Conservation (phyloP, 176 grass and related monocot genomes). For the Avena insularis region DNA sequence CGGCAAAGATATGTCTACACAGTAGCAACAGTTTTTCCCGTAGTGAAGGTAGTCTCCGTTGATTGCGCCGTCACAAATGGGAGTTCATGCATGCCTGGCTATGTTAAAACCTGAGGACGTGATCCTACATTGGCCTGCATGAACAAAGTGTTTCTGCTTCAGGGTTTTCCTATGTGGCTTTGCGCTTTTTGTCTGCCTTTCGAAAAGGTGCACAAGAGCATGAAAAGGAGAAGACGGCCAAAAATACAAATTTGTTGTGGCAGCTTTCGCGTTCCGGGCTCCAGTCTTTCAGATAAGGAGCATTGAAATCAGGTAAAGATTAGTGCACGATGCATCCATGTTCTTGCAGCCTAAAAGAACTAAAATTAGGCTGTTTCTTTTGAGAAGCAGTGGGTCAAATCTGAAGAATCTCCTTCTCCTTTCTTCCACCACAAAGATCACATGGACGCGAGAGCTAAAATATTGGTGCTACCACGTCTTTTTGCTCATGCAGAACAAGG, state of each 20-base stretch:
- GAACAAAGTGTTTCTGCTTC: not conserved
- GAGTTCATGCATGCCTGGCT: not conserved
- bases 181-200: conserved; percentile 41
- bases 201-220: not conserved
- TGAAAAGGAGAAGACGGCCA: not conserved
- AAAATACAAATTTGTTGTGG: not conserved
- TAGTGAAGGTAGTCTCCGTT: not conserved
- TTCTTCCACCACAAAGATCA: conserved; percentile 48
- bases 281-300: conserved; percentile 24
- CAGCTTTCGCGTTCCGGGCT: not conserved
- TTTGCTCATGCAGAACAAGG: conserved; percentile 36
- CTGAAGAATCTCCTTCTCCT: conserved; percentile 37
- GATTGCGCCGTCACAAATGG: not conserved
- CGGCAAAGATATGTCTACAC: too few relatives aligned
- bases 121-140: too few relatives aligned
- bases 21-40: too few relatives aligned
- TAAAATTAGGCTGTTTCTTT: conserved; percentile 25
- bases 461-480: not conserved
- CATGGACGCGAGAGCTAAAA: conserved; percentile 37
- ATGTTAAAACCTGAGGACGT: not conserved
- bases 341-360: conserved; percentile 26
- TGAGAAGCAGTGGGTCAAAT: conserved; percentile 42
- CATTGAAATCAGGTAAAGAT: conserved; percentile 34
- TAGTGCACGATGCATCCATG: conserved; percentile 39
- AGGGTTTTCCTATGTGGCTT: not conserved